phyloP scores from a whole-genome alignment of 257 asterid genomes.

The Solanum clarkiae region DNA sequence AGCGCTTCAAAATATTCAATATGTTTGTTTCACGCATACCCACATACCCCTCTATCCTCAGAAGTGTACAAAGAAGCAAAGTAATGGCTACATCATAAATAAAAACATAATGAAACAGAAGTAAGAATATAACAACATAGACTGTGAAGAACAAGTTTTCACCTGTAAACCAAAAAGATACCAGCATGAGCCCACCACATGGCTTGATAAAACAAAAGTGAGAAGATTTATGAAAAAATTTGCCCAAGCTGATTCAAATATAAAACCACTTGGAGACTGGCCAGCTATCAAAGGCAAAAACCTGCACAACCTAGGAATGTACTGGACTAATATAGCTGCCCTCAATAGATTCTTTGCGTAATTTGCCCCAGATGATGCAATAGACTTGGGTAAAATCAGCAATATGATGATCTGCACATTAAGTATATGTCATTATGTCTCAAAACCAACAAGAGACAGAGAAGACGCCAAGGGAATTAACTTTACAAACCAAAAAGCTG shows the following conservation, averaged over 20 bases:
- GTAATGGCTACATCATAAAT: neutral
- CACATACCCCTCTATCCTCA: neutral
- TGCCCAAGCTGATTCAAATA: conserved; percentile 84
- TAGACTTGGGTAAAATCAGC: conserved; percentile 33
- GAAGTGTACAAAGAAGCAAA: neutral
- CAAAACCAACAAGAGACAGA: neutral
- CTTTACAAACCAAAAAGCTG: neutral
- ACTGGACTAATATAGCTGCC: conserved; percentile 54
- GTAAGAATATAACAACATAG: neutral
- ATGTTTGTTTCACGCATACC: neutral
- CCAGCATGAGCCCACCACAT: conserved; percentile 87
- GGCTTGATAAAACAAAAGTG: conserved; percentile 56
- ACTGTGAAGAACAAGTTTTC: neutral
- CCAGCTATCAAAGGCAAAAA: conserved; percentile 67
- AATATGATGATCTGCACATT: conserved; percentile 49
- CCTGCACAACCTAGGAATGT: conserved; percentile 62
- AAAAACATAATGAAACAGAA: neutral
- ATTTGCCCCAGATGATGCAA: conserved; percentile 52
- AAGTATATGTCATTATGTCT: neutral
- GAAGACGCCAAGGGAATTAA: neutral
- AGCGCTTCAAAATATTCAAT: neutral
- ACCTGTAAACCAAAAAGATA: conserved; percentile 88
- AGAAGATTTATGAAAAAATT: conserved; percentile 68
- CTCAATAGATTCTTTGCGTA: conserved; percentile 53
- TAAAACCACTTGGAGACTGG: conserved; percentile 64